Conservation (phyloP, 1,284 basidiomycete species). For the Mycosarcoma mackinlayi region DNA sequence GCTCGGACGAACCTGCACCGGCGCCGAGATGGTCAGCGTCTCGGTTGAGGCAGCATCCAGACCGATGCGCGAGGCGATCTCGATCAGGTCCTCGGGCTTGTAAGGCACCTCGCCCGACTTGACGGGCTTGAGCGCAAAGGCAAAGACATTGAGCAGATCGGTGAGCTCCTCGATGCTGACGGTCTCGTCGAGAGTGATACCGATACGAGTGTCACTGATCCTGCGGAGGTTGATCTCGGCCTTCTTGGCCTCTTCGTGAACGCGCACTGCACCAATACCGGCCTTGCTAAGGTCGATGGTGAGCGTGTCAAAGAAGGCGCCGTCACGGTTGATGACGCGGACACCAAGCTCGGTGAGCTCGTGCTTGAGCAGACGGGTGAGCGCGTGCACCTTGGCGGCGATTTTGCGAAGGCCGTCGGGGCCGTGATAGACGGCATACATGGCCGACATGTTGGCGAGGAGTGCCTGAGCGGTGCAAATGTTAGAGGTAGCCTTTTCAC, state of each 20-base stretch:
- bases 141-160: constrained; percentile 84
- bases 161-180: constrained; percentile 75
- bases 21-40: constrained; percentile 47
- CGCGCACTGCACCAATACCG: constrained; percentile 74
- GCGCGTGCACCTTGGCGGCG: constrained; percentile 88
- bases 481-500: constrained; percentile 68
- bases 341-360: constrained; percentile 81
- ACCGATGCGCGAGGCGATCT: constrained; percentile 47
- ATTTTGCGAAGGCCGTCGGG: constrained; percentile 86
- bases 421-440: constrained; percentile 87
- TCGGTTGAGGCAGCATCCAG: constrained; percentile 53
- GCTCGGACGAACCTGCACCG: constrained; percentile 25
- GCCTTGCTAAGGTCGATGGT: constrained; percentile 81
- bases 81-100: constrained; percentile 55
- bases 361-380: constrained; percentile 82
- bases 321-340: constrained; percentile 71
- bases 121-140: constrained; percentile 70
- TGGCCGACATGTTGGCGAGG: constrained; percentile 66
- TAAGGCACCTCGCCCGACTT: constrained; percentile 63
- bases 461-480: constrained; percentile 68
- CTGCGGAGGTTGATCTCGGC: constrained; percentile 85
- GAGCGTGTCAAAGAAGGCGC: constrained; percentile 89
- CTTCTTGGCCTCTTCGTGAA: constrained; percentile 78
- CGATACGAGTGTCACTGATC: constrained; percentile 81
- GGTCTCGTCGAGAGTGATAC: constrained; percentile 92